A percentile compares a stretch with the other conserved stretches of the same genome.
These are phyloP conservation scores for Penstemon barbatus DNA, from an alignment of 257 asterid species.

Conservation along the genomic window DNA sequence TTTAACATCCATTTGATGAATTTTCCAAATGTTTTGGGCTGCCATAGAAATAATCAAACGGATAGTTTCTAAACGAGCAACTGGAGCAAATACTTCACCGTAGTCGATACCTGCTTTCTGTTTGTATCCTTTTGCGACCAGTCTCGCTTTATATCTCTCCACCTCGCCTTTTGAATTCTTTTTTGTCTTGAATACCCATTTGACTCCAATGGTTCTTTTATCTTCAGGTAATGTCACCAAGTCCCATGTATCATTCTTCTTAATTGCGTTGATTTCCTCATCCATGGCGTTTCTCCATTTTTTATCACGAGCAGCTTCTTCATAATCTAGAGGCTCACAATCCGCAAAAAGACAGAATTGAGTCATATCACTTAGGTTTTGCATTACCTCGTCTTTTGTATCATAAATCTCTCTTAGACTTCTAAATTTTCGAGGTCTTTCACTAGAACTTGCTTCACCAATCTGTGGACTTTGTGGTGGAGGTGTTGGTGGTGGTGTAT, in stretches of 20 bases:
- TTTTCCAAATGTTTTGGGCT: no score
- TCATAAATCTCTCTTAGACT: neutral
- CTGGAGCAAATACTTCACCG: no score
- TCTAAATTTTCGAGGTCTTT: neutral
- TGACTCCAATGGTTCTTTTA: neutral
- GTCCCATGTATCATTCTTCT: neutral
- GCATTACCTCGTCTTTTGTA: neutral
- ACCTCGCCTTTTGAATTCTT: no score
- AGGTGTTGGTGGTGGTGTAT: neutral
- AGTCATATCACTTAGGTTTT: neutral
- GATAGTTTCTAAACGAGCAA: no score
- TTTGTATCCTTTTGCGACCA: no score
- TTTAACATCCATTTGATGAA: no score
- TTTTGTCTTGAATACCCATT: neutral
- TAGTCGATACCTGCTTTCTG: no score
- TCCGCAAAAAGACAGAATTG: neutral
- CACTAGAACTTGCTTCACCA: neutral
- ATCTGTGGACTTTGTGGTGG: neutral
- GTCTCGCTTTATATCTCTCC: no score
- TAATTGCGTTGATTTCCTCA: neutral
- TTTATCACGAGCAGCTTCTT: neutral
- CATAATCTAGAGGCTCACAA: neutral
- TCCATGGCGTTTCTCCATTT: neutral
- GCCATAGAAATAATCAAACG: no score
- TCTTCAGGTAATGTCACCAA: neutral